Evolutionary conservation across 345 rosid genomes (phyloP).

Genomic region (Schrenkiella parvula): DNA sequence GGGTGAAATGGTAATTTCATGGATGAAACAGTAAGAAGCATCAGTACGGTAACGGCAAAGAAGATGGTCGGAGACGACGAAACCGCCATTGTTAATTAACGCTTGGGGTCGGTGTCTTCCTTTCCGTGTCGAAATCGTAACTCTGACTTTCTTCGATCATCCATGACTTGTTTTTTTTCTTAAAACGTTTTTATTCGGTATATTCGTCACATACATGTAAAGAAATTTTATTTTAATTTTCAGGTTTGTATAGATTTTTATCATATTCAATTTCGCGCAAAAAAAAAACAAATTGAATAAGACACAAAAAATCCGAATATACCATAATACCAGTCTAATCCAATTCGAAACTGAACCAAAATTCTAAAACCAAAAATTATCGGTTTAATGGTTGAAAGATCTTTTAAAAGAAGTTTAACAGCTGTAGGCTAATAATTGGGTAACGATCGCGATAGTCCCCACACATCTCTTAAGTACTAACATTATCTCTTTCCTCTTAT

Average conservation of each 20-base stretch:
- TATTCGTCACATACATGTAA: not conserved
- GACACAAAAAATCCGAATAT: not conserved
- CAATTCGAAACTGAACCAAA: not conserved
- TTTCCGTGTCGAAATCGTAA: slow-evolving; percentile 18
- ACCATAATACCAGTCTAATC: not conserved
- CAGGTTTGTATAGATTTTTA: not conserved
- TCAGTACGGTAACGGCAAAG: not conserved
- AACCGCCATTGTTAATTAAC: slow-evolving; percentile 7
- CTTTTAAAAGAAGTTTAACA: not conserved
- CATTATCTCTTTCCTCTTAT: slow-evolving; percentile 9
- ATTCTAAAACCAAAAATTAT: not conserved
- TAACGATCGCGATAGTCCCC: not conserved
- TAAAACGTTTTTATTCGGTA: not conserved
- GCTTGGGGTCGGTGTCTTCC: not conserved
- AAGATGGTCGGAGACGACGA: slow-evolving; percentile 9
- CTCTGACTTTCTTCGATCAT: not conserved
- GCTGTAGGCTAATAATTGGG: not conserved
- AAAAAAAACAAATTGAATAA: not conserved
- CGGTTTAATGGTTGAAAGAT: not conserved
- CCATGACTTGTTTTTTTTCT: not conserved
- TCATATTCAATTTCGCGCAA: not conserved
- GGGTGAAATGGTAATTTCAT: slow-evolving; percentile 61
- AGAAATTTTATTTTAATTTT: not conserved
- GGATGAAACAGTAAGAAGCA: slow-evolving; percentile 9
- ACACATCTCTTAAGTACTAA: not conserved